Base-by-base conservation (phyloP, 805 yeast genomes). In the Metschnikowia cubensis region DNA sequence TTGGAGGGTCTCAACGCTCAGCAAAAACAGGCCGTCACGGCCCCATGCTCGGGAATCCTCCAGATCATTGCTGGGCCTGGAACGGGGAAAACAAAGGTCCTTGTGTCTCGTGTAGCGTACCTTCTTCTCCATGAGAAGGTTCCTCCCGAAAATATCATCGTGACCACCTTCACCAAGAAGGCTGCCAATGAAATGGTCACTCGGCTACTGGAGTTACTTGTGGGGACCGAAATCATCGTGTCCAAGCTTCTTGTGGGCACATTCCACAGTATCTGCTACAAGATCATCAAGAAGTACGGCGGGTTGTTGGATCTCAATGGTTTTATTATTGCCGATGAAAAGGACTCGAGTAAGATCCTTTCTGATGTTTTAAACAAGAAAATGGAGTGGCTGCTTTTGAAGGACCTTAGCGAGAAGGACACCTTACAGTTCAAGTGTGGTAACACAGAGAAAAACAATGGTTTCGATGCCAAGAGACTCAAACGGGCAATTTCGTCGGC, bases 101-200 rank as follows among this genome's bases (percentile, higher is more conserved):
- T 92, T 29, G 83, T 89, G 0, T 76, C 89, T 1, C 72, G 97
- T 41, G 94, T 91, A 8, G 91, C 91, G 0, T 79, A 83, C 59
- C 69, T 91, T 29, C 57, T 91, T 6, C 51, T 79, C 3, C 64
- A 76, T 7, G 73, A 78, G 34, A 66, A 74, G 1, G 65, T 87
- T 0, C 70, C 73, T 1, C 91, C 97, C 0, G 71, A 74, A 33
- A 69, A 77, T 42, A 76, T 94, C 17, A 78, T 92, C 1, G 94
- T 91, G 18, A 89, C 97, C 5, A 91, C 98, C 0, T 92, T 92
- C 70, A 92, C 98, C 11, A 87, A 88, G 59, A 88, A 87, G 59
- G 98, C 99, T 0, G 95, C 97, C 1, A 78, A 74, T 47, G 98
- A 92, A 67, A 84, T 92, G 87, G 68, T 72, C 11, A 85, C 81